These are phyloP conservation scores for Globisporangium middletonii DNA, from an alignment of 352 stramenopile species.

Conservation along the genomic window DNA sequence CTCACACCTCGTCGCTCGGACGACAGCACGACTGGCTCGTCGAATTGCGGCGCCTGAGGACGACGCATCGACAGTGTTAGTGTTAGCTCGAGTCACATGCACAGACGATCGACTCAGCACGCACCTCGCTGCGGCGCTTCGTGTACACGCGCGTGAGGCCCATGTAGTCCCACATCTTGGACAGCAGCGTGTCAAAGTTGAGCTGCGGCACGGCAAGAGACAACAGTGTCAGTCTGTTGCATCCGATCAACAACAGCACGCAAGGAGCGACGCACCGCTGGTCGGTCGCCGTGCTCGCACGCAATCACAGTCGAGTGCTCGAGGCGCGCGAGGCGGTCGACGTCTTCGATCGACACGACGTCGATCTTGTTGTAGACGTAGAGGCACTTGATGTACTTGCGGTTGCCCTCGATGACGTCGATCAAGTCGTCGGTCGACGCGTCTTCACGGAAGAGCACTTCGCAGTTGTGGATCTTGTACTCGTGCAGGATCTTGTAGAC, in stretches of 20 bases:
- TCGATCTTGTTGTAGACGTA: conserved; percentile 99
- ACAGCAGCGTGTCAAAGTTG: conserved; percentile 94
- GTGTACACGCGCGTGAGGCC: conserved; percentile 86
- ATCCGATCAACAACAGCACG: neutral
- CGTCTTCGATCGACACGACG: conserved; percentile 98
- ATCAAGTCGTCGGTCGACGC: conserved; percentile 97
- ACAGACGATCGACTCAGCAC: neutral
- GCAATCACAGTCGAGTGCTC: conserved; percentile 96
- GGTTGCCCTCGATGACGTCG: conserved; percentile 98
- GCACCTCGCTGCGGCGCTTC: conserved; percentile 79
- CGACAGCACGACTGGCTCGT: conserved; percentile 79
- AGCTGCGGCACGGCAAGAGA: conserved; percentile 57
- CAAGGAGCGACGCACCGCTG: conserved; percentile 36
- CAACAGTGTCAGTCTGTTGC: neutral
- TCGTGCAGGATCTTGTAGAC: conserved; percentile 91
- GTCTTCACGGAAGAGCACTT: conserved; percentile 97
- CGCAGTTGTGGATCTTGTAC: conserved; percentile 98
- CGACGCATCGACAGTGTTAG: conserved; percentile 1
- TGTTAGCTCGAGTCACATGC: neutral
- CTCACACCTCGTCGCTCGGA: conserved; percentile 78
- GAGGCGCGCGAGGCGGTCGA: conserved; percentile 94
- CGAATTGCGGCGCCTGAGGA: conserved; percentile 56
- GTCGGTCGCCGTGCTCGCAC: conserved; percentile 77
- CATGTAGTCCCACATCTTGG: conserved; percentile 90
- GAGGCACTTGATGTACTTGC: conserved; percentile 98